Base-by-base conservation (phyloP, 805 yeast genomes). In the Saccharomycopsis amapae region DNA sequence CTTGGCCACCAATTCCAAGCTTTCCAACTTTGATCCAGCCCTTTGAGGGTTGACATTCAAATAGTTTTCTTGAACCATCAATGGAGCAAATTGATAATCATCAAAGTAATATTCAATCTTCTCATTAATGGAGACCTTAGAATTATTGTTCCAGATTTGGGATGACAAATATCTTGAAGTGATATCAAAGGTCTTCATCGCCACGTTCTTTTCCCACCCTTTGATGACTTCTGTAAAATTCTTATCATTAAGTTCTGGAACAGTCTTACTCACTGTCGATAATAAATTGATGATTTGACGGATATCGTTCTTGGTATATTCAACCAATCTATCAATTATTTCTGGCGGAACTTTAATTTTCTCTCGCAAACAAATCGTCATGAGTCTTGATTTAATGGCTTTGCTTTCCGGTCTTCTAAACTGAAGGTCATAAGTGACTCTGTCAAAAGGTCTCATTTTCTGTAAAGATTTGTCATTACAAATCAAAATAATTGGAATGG, bases 61-160 rank as follows among this genome's bases (percentile, higher is more conserved):
- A 60, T 93, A 93, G 64, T 93, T 93, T 61, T 93, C 98, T 59
- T 90, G 97, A 44, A 93, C 76, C 97, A 93, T 90, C 51, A 90
- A 70, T 4, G 98, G 97, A 1, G 95, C 80, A 60, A 93, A 83
- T 59, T 88, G 96, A 64, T 86, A 85, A 63, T 93, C 98, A 62
- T 87, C 88, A 68, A 93, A 93, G 60, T 88, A 93, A 43, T 87
- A 71, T 56, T 85, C 90, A 57, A 90, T 80, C 59, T 87, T 85
- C 52, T 87, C 95, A 62, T 81, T 83, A 52, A 90, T 61, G 2
- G 79, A 70, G 47, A 75, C 72, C n/a, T 66, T 63, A 2, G 75
- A 65, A 54, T 64, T 66, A 17, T 68, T 73, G 46, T 78, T 68
- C 62, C 79, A 84, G 13, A 76, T 70, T 19, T 74, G 73, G 0